phyloP scores from a whole-genome alignment of 371 early-diverging fungal genomes.

The Rhizoclosmatium hyalinum region DNA sequence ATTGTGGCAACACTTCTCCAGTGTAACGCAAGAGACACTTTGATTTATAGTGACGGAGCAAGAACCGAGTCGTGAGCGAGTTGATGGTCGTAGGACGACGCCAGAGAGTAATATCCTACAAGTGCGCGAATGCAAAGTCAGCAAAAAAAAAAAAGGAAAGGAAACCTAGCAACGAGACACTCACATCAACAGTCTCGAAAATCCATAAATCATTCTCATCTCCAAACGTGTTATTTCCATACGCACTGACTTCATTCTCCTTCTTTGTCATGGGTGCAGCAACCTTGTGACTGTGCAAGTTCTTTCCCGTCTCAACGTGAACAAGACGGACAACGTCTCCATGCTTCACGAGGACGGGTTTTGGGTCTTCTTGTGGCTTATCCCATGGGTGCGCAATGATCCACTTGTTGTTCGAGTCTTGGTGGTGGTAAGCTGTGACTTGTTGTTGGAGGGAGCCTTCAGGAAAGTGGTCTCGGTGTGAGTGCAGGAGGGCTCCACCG shows the following conservation, averaged over 20 bases:
- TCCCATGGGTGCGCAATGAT: slow-evolving; percentile 57
- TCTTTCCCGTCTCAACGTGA: slow-evolving; percentile 76
- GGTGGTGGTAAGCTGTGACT: slow-evolving; percentile 98
- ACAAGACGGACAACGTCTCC: slow-evolving; percentile 86
- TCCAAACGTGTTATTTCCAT: slow-evolving; percentile 72
- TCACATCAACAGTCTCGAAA: slow-evolving; percentile 83
- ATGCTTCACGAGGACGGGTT: slow-evolving; percentile 65
- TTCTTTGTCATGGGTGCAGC: slow-evolving; percentile 81
- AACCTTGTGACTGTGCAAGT: slow-evolving; percentile 76
- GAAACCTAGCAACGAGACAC: slow-evolving; percentile 16
- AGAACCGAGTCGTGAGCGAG: slow-evolving; percentile 88
- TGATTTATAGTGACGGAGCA: slow-evolving; percentile 78
- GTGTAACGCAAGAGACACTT: slow-evolving; percentile 88
- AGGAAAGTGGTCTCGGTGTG: slow-evolving; percentile 95
- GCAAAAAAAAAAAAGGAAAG: not conserved
- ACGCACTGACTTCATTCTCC: slow-evolving; percentile 91
- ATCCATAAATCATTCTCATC: slow-evolving; percentile 92
- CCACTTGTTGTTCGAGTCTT: slow-evolving; percentile 98
- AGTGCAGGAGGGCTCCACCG: slow-evolving; percentile 98
- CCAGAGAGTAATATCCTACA: slow-evolving; percentile 41
- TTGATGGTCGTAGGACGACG: slow-evolving; percentile 58
- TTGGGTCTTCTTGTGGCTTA: slow-evolving; percentile 46
- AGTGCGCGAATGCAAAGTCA: not conserved
- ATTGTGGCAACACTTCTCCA: slow-evolving; percentile 89
- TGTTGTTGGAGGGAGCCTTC: slow-evolving; percentile 95